A percentile compares a stretch with the other conserved stretches of the same genome.
Evolutionary conservation across 768 basidiomycete genomes (phyloP).

Genomic region (Porphyrellus cyaneotinctus): DNA sequence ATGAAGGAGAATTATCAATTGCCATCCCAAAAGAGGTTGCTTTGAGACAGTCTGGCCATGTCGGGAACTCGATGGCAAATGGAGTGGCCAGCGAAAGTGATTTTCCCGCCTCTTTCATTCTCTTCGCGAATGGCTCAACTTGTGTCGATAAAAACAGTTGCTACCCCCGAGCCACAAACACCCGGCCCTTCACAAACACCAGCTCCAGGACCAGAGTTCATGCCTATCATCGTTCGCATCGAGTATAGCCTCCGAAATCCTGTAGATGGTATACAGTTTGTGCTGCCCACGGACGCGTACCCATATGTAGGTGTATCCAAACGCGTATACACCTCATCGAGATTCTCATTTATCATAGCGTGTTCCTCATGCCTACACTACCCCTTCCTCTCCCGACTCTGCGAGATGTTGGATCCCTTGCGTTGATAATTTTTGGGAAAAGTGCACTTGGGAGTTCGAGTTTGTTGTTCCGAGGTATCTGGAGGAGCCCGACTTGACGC

Average conservation of each 20-base stretch:
- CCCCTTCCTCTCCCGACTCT: slow-evolving; percentile 80
- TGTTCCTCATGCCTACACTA: slow-evolving; percentile 90
- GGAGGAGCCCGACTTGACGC: slow-evolving; percentile 45
- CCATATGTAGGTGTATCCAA: slow-evolving; percentile 62
- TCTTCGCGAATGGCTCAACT: slow-evolving; percentile 6
- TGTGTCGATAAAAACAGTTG: slow-evolving; percentile 37
- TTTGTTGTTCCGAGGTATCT: slow-evolving; percentile 86
- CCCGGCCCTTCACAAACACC: slow-evolving; percentile 41
- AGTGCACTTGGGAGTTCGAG: slow-evolving; percentile 98
- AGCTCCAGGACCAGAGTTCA: slow-evolving; percentile 56
- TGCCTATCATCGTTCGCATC: slow-evolving; percentile 72
- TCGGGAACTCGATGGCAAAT: slow-evolving; percentile 34
- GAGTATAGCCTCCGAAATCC: slow-evolving; percentile 81
- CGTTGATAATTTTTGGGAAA: slow-evolving; percentile 90
- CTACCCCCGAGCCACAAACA: slow-evolving; percentile 82
- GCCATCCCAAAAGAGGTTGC: slow-evolving; percentile 72
- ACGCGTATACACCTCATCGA: background rate
- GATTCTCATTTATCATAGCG: slow-evolving; percentile 47
- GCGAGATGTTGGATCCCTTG: slow-evolving; percentile 99
- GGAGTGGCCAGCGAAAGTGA: slow-evolving; percentile 56
- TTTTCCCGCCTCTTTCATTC: slow-evolving; percentile 6
- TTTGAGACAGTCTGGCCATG: slow-evolving; percentile 55
- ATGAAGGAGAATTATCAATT: slow-evolving; percentile 94
- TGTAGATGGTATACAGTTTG: slow-evolving; percentile 80
- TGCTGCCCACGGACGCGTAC: slow-evolving; percentile 75